Evolutionary conservation across 768 basidiomycete genomes (phyloP).

Genomic region (Tricholoma sp.): DNA sequence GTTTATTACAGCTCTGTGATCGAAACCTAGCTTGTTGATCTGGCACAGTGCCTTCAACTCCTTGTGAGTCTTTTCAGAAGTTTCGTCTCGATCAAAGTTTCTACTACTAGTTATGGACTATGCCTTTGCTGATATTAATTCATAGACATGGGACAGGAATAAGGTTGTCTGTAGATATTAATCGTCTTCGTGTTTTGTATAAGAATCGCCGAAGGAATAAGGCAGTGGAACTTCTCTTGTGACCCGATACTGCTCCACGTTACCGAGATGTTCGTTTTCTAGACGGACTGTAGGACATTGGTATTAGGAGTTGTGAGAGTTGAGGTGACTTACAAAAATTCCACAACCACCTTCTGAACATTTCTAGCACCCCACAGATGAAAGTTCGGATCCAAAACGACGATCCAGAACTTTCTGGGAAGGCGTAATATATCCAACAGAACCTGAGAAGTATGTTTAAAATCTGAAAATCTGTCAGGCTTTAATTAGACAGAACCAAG

Average conservation of each 20-base stretch:
- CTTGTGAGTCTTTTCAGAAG: no score
- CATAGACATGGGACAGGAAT: not conserved
- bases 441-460: slow-evolving; percentile 75
- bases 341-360: slow-evolving; percentile 83
- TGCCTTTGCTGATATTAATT: no score
- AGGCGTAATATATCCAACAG: slow-evolving; percentile 77
- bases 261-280: slow-evolving; percentile 91
- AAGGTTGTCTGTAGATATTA: no score
- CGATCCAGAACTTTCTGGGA: slow-evolving; percentile 36
- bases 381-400: slow-evolving; percentile 51
- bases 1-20: no score
- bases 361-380: slow-evolving; percentile 66
- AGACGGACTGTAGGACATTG: slow-evolving; percentile 49
- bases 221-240: slow-evolving; percentile 83
- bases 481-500: not conserved
- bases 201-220: slow-evolving; percentile 54
- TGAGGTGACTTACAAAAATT: slow-evolving; percentile 65
- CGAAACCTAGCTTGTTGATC: no score
- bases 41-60: no score
- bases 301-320: not conserved
- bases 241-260: slow-evolving; percentile 88
- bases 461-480: slow-evolving; percentile 36
- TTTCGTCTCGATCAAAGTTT: no score
- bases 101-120: no score
- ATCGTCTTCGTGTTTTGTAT: slow-evolving; percentile 32